Evolutionary conservation across 345 rosid genomes (phyloP), one percentile per base, ranked within the genome.

Genomic region (Dipteronia dyeriana): DNA sequence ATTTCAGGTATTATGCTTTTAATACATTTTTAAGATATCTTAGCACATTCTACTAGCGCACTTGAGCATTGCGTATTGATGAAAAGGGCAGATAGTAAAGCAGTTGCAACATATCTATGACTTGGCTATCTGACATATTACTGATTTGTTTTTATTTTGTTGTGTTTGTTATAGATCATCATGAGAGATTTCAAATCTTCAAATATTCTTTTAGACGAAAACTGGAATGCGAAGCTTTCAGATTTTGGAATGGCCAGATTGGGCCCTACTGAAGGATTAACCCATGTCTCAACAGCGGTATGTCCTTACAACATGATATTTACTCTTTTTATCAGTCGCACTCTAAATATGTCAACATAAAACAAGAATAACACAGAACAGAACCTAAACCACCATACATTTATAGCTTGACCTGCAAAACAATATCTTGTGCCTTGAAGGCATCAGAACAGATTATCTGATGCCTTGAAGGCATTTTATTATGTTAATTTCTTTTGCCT

Each of bases 241-340:
- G 98, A 95, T 83, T 95, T 95, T 74, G 99, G 99, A 68, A 79
- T 95, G 85, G 99, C 98, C 62, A 88, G 99, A 78, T 84, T 95
- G 79, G 99, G 99, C 53, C 99, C 98, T 71, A 25, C 87, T 26
- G 96, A 91, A 84, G 98, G 99, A 77, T 80, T 90, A 71, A 95
- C 99, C 57, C 99, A 95, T 81, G 96, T 95, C 70, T 91, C 98
- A 11, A 95, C 98, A 63, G 90, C 92, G 79, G 98, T 95, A 89
- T 65, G 90, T 74, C 80, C 69, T 8, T 60, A 25, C 65, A 66
- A 60, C 51, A 22, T 54, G 26, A 14, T 34, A 1, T 14, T 13
- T 25, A 67, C 72, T 41, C 22, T 53, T 70, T 45, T 49, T 25
- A 51, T 23, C 39, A 39, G 39, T 67, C 20, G 47, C 34, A 1